phyloP scores from a whole-genome alignment of 139 green algal species.

The Bryopsis sp. region DNA sequence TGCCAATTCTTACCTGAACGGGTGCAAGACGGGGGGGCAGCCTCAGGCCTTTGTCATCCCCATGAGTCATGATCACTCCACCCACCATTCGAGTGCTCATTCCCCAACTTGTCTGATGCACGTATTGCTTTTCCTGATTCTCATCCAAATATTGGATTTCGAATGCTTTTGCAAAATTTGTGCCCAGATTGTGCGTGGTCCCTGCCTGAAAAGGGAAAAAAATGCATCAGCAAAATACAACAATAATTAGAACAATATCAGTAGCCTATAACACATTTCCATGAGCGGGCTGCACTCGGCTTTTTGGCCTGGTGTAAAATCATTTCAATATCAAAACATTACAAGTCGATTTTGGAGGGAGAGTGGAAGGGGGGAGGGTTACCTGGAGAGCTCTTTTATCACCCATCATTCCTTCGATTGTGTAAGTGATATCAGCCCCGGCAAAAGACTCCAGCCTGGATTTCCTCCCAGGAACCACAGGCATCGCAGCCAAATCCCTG shows the following conservation, averaged over 20 bases:
- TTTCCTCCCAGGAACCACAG: constrained; percentile 90
- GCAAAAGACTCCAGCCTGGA: constrained; percentile 82
- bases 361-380: background rate
- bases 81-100: constrained; percentile 88
- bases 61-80: constrained; percentile 97
- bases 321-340: no score
- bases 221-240: constrained; percentile 8
- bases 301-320: no score
- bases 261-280: no score
- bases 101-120: constrained; percentile 93
- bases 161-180: constrained; percentile 91
- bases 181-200: constrained; percentile 93
- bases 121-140: constrained; percentile 46
- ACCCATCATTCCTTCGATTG: constrained; percentile 99
- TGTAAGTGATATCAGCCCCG: constrained; percentile 86
- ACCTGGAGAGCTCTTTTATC: constrained; percentile 77
- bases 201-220: constrained; percentile 80
- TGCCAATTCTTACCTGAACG: constrained; percentile 64
- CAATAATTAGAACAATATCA: constrained; percentile 5
- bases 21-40: constrained; percentile 86
- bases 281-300: no score
- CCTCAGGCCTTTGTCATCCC: constrained; percentile 86
- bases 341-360: background rate
- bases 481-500: constrained; percentile 71
- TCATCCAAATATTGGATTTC: constrained; percentile 55